These are phyloP conservation scores for Metschnikowia proteae DNA, from an alignment of 805 yeast genomes.

Conservation along the genomic window DNA sequence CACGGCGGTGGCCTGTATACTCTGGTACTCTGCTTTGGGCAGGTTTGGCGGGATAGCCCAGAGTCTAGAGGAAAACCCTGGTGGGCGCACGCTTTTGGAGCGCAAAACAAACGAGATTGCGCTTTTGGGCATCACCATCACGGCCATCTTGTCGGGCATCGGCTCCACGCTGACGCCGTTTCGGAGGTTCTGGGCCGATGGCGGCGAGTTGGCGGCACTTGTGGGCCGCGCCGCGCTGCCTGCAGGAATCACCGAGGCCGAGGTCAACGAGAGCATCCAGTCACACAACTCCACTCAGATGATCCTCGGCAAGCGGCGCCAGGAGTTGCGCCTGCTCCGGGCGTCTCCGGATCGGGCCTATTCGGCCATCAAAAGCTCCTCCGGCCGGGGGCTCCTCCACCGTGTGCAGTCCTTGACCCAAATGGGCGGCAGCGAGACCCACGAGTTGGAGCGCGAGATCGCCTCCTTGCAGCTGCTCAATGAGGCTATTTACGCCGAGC, in stretches of 20 bases:
- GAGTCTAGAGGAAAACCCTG: constrained; percentile 19
- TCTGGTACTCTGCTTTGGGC: constrained; percentile 35
- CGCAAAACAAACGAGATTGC: constrained; percentile 44
- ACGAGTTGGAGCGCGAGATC: constrained; percentile 39
- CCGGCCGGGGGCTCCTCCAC: constrained; percentile 24
- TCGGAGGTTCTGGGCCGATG: constrained; percentile 11
- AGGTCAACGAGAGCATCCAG: constrained; percentile 29
- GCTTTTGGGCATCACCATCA: constrained; percentile 47
- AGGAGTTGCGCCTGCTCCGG: constrained; percentile 25
- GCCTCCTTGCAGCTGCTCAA: constrained; percentile 32
- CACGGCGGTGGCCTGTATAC: constrained; percentile 9
- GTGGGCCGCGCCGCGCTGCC: background rate
- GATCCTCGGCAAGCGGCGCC: constrained; percentile 31
- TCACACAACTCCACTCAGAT: constrained; percentile 41
- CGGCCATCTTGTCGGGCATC: constrained; percentile 49
- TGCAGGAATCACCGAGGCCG: constrained; percentile 3
- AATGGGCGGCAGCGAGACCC: constrained; percentile 23
- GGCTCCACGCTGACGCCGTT: constrained; percentile 48
- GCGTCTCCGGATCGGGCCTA: constrained; percentile 22
- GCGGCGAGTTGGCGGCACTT: background rate
- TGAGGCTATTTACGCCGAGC: constrained; percentile 29
- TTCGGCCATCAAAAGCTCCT: constrained; percentile 15
- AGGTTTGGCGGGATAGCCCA: constrained; percentile 33
- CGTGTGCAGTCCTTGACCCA: constrained; percentile 39
- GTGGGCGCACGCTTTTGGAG: constrained; percentile 29